These are phyloP conservation scores for Nigrospora oryzae DNA, from an alignment of 2,329 filamentous ascomycete species.

Conservation along the genomic window DNA sequence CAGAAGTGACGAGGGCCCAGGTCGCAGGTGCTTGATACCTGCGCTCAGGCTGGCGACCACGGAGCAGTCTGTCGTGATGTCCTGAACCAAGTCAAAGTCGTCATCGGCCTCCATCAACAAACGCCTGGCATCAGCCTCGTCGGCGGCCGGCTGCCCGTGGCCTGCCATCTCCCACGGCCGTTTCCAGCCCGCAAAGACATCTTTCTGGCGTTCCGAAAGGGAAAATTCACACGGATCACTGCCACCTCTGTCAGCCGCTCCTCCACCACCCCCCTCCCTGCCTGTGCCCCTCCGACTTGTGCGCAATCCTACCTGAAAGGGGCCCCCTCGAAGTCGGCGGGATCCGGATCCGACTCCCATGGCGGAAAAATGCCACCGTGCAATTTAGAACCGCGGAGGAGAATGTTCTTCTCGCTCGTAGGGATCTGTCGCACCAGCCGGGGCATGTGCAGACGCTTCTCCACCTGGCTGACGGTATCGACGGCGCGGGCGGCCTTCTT, in stretches of 20 bases:
- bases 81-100: constrained; percentile 80
- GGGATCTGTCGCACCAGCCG: constrained; percentile 51
- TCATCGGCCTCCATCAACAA: constrained; percentile 28
- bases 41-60: constrained; percentile 94
- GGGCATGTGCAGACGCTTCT: constrained; percentile 21
- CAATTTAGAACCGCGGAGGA: constrained; percentile 69
- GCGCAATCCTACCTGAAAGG: constrained; percentile 52
- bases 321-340: constrained; percentile 53
- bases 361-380: constrained; percentile 79
- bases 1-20: constrained; percentile 61
- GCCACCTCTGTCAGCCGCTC: constrained; percentile 14
- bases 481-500: constrained; percentile 36
- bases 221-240: constrained; percentile 64
- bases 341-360: constrained; percentile 60
- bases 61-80: constrained; percentile 92
- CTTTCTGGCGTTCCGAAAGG: constrained; percentile 65
- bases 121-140: constrained; percentile 1
- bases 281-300: background rate
- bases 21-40: constrained; percentile 59
- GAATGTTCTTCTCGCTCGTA: constrained; percentile 65
- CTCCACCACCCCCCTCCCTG: too few relatives aligned
- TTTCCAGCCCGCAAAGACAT: constrained; percentile 79
- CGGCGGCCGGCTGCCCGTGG: background rate
- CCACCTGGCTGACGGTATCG: constrained; percentile 11
- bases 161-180: constrained; percentile 58